Evolutionary conservation across 805 yeast genomes (phyloP), one percentile per base, ranked within the genome.

Genomic region (Kazachstania africana): DNA sequence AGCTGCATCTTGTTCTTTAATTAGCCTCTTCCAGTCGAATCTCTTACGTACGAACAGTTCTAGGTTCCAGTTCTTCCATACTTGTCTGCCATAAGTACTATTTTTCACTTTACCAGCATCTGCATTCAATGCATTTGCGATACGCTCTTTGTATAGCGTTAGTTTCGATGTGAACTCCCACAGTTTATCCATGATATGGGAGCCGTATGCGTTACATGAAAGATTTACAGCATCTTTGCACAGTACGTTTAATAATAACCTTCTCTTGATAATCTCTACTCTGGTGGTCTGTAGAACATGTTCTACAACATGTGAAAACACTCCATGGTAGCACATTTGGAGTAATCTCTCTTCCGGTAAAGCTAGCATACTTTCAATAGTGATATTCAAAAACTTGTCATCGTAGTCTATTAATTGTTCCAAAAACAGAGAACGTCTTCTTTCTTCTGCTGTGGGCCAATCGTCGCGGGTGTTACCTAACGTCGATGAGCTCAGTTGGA

Each of bases 21-120:
- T 65, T 24, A 70, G 42, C 36, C 44, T 59, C 56, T 79, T 82
- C 97, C 97, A 88, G 48, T 85, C 95, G 47, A 64, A 71, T 53
- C 37, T 38, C 29, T 43, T 44, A 29, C 48, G 35, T 13, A 38
- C 50, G 47, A 74, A 88, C 44, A 76, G 58, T 52, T 91, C 97
- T 77, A 88, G 68, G 19, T 70, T 60, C 96, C 96, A 91, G 54
- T 88, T 88, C 53, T 78, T 82, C 97, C 96, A 91, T 2, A 91
- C 97, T 45, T 75, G 68, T 50, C 78, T 72, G 22, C 98, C 98
- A 48, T 88, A 91, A 9, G 64, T 70, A 49, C 94, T 81, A 38
- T 77, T 83, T 60, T 91, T 85, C 27, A 91, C 79, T 38, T 67
- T 65, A 24, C 72, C 78, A 24, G 76, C 68, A 26, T 75, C 68